phyloP scores from a whole-genome alignment of 2,329 filamentous ascomycete genomes.

The Colletotrichum siamense region DNA sequence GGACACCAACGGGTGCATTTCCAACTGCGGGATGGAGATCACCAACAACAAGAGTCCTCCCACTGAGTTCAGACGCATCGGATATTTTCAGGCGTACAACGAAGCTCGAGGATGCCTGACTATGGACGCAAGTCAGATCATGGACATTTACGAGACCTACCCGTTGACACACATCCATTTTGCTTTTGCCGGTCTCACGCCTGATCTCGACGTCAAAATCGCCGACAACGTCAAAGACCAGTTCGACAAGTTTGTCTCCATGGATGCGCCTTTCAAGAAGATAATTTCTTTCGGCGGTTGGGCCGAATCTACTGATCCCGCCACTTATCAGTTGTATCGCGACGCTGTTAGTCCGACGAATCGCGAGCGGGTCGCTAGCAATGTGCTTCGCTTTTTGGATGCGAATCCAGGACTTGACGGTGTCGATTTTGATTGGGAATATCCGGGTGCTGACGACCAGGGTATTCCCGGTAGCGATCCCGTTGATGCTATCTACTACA shows the following conservation, averaged over 20 bases:
- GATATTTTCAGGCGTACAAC: background rate
- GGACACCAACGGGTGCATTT: slow-evolving; percentile 40
- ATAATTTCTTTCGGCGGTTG: slow-evolving; percentile 52
- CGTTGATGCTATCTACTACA: slow-evolving; percentile 30
- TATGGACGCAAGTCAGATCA: slow-evolving; percentile 13
- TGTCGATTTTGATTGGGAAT: slow-evolving; percentile 12
- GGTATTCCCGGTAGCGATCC: slow-evolving; percentile 27
- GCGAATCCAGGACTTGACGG: slow-evolving; percentile 15
- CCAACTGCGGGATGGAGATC: slow-evolving; percentile 42
- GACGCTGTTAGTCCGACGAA: slow-evolving; percentile 37
- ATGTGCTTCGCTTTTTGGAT: slow-evolving; percentile 9
- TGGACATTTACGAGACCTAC: background rate
- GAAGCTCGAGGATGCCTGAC: background rate
- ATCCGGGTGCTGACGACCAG: slow-evolving; percentile 9
- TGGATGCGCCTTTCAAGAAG: slow-evolving; percentile 29
- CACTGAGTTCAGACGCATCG: background rate
- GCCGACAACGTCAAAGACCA: slow-evolving; percentile 14
- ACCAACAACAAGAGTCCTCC: slow-evolving; percentile 14
- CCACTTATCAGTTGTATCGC: slow-evolving; percentile 40
- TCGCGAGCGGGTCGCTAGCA: slow-evolving; percentile 33
- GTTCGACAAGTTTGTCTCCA: slow-evolving; percentile 32
- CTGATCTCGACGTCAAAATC: background rate
- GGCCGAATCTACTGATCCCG: slow-evolving; percentile 42
- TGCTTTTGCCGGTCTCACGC: slow-evolving; percentile 31
- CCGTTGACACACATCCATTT: slow-evolving; percentile 40